These are phyloP conservation scores for Bromus sterilis DNA, from an alignment of 176 grass and related monocot genomes.

Conservation along the genomic window DNA sequence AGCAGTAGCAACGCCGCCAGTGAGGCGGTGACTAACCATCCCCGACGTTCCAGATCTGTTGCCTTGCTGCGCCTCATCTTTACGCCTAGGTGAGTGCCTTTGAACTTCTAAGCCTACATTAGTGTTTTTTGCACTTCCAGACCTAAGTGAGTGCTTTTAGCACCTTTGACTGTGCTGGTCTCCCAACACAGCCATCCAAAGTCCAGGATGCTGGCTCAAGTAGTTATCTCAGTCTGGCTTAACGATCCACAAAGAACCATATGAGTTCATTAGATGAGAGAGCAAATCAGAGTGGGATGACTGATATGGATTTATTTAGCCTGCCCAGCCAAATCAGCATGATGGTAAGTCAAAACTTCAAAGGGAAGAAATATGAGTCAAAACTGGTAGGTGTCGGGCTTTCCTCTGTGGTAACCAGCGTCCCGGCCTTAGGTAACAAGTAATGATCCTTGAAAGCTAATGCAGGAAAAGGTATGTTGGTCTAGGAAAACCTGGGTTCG, in stretches of 20 bases:
- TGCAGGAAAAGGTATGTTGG: neutral
- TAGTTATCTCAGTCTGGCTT: neutral
- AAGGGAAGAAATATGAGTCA: neutral
- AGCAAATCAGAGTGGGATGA: neutral
- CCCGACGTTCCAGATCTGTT: neutral
- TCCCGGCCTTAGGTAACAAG: neutral
- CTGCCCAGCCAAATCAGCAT: neutral
- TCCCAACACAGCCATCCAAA: neutral
- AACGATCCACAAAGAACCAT: neutral
- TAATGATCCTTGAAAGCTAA: neutral
- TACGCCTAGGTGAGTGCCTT: neutral
- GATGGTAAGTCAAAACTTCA: neutral
- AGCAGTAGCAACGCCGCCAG: no score
- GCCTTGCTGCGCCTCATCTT: neutral
- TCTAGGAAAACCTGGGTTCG: neutral
- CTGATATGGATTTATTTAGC: neutral
- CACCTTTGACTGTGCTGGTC: neutral
- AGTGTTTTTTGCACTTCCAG: neutral
- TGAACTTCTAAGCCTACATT: neutral
- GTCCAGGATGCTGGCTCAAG: neutral
- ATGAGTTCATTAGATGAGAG: neutral
- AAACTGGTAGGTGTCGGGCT: neutral
- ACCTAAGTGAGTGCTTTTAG: neutral
- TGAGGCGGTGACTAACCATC: no score
- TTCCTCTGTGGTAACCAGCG: neutral